Evolutionary conservation across 257 asterid species (phyloP).

Genomic region (Plantago major): DNA sequence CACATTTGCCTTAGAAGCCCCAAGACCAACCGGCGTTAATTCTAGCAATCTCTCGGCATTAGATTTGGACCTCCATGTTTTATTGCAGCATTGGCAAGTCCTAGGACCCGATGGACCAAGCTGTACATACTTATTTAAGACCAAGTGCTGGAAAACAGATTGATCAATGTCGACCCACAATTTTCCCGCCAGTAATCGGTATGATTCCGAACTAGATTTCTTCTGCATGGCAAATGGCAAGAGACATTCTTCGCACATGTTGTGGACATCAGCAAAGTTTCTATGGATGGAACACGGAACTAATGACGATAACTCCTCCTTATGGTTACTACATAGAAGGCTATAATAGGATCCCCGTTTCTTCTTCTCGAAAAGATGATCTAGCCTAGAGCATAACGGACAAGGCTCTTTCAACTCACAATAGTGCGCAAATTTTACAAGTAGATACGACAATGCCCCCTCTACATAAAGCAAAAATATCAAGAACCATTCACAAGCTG

Average conservation of each 20-base stretch:
- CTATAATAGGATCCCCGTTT: constrained; percentile 39
- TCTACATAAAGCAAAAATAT: constrained; percentile 60
- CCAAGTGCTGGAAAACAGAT: constrained; percentile 32
- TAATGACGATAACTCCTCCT: constrained; percentile 62
- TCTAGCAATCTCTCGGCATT: constrained; percentile 54
- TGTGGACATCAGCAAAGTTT: constrained; percentile 51
- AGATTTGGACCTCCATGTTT: constrained; percentile 45
- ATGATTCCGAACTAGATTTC: constrained; percentile 32
- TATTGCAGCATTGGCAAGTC: constrained; percentile 67
- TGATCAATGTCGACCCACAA: constrained; percentile 43
- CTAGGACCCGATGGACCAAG: constrained; percentile 34
- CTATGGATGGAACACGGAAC: constrained; percentile 54
- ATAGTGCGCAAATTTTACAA: constrained; percentile 51
- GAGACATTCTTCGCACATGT: constrained; percentile 75
- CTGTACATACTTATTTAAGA: constrained; percentile 33
- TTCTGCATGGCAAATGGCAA: constrained; percentile 32
- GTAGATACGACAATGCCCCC: constrained; percentile 51
- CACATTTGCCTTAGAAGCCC: constrained; percentile 73
- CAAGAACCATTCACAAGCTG: constrained; percentile 87
- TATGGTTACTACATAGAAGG: constrained; percentile 50
- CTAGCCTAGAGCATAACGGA: constrained; percentile 63
- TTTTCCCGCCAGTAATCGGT: constrained; percentile 45
- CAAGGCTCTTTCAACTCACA: constrained; percentile 66
- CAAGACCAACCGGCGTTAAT: constrained; percentile 38
- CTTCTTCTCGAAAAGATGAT: constrained; percentile 36